A percentile compares a stretch with the other conserved stretches of the same genome.
These are phyloP conservation scores for Pholiota molesta DNA, from an alignment of 768 basidiomycete species.

Conservation along the genomic window DNA sequence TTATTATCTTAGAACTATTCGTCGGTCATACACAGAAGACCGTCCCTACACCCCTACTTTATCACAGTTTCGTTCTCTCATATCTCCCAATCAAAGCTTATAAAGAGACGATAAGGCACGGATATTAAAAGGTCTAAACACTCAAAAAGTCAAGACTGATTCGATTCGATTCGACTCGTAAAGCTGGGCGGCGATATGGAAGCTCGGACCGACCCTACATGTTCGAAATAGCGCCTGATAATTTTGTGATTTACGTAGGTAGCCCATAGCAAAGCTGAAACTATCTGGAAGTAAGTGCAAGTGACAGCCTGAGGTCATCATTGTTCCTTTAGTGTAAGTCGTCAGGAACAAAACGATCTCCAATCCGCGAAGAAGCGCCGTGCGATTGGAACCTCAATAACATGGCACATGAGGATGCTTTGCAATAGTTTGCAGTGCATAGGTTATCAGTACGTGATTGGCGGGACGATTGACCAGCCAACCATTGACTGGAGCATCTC, in stretches of 20 bases:
- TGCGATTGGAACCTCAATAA: not conserved
- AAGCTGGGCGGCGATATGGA: not conserved
- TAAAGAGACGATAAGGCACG: not conserved
- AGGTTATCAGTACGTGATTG: not conserved
- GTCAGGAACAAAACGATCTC: not conserved
- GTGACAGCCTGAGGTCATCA: not conserved
- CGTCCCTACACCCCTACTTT: not conserved
- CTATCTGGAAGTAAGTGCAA: not conserved
- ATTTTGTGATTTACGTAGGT: not conserved
- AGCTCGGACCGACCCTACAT: not conserved
- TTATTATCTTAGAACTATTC: not conserved
- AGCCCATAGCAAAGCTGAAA: not conserved
- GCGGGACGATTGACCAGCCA: no score
- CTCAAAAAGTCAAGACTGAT: no score
- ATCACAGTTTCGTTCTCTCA: not conserved
- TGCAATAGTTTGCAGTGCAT: not conserved
- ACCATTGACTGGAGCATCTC: not conserved
- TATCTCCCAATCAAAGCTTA: not conserved
- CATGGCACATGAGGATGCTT: not conserved
- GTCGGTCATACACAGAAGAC: not conserved
- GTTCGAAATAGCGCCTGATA: not conserved
- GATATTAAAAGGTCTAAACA: not conserved
- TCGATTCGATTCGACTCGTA: no score
- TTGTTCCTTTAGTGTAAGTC: not conserved
- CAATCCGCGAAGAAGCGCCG: not conserved